Conservation (phyloP, 805 yeast species). For the Candida quercuum region DNA sequence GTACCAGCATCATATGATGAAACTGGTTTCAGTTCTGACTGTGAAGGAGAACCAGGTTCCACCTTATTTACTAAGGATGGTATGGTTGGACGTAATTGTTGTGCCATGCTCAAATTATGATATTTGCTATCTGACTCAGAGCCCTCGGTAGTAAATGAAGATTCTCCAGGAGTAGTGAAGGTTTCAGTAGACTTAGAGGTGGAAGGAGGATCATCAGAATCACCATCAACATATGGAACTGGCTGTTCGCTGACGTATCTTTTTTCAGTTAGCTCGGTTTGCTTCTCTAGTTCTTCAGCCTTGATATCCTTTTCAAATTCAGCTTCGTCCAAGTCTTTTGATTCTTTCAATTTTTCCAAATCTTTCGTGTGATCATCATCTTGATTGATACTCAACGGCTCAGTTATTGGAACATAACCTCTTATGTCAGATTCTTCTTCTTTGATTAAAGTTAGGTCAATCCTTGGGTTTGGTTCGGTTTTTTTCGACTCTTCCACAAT, state of each 20-base stretch:
- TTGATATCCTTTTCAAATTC: conserved; percentile 9
- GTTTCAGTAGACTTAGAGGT: conserved; percentile 22
- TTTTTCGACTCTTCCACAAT: neutral
- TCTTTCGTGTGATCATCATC: neutral
- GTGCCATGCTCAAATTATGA: conserved; percentile 34
- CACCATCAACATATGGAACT: neutral
- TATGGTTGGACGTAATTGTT: conserved; percentile 38
- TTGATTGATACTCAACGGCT: neutral
- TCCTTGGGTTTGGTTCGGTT: neutral
- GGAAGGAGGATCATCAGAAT: conserved; percentile 16
- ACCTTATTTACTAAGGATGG: conserved; percentile 17
- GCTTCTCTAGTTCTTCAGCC: neutral
- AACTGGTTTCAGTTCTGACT: neutral
- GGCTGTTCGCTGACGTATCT: neutral
- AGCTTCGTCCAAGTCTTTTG: conserved; percentile 9
- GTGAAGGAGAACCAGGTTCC: conserved; percentile 2
- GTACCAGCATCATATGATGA: conserved; percentile 2
- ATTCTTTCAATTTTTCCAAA: conserved; percentile 5
- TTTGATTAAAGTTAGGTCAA: conserved; percentile 12
- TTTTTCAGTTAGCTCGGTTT: neutral
- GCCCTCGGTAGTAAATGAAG: conserved; percentile 18
- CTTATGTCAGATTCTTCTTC: conserved; percentile 10
- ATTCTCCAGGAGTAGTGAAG: conserved; percentile 9
- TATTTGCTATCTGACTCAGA: conserved; percentile 9
- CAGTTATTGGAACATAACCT: neutral